Evolutionary conservation across 2,329 filamentous ascomycete species (phyloP).

Genomic region (Cercospora janseana): DNA sequence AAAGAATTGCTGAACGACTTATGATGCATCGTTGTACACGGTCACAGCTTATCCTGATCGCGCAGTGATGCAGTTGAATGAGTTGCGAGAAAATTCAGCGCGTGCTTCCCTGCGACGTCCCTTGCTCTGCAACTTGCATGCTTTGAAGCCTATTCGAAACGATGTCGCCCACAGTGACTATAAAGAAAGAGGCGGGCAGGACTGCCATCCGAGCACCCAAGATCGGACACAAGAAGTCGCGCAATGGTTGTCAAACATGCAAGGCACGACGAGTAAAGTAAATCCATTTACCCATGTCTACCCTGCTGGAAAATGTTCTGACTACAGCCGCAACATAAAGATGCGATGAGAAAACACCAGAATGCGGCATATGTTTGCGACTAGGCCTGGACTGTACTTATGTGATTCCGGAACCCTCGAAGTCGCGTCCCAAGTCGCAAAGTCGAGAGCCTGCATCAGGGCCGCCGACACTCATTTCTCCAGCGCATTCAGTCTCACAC

Average conservation of each 20-base stretch:
- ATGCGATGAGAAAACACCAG: constrained; percentile 54
- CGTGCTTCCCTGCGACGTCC: background rate
- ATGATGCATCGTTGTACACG: constrained; percentile 5
- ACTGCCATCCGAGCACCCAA: constrained; percentile 27
- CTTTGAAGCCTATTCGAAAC: constrained; percentile 11
- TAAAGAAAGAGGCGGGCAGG: constrained; percentile 15
- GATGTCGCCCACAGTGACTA: constrained; percentile 19
- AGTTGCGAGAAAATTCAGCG: background rate
- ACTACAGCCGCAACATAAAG: background rate
- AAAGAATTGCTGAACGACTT: background rate
- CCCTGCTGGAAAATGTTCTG: background rate
- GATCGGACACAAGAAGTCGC: constrained; percentile 52
- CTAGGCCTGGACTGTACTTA: constrained; percentile 54
- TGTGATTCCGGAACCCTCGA: constrained; percentile 25
- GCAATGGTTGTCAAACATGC: constrained; percentile 57
- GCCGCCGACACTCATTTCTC: constrained; percentile 15
- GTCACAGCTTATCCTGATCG: background rate
- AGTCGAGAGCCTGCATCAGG: constrained; percentile 16
- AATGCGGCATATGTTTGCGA: constrained; percentile 49
- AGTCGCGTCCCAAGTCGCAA: constrained; percentile 21
- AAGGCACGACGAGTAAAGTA: constrained; percentile 55
- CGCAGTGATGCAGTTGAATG: background rate
- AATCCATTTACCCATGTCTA: background rate
- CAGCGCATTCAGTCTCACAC: constrained; percentile 20
- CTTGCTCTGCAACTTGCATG: background rate